phyloP scores from a whole-genome alignment of 2,329 filamentous ascomycete species.

The Pyrenophora tritici-repentis region DNA sequence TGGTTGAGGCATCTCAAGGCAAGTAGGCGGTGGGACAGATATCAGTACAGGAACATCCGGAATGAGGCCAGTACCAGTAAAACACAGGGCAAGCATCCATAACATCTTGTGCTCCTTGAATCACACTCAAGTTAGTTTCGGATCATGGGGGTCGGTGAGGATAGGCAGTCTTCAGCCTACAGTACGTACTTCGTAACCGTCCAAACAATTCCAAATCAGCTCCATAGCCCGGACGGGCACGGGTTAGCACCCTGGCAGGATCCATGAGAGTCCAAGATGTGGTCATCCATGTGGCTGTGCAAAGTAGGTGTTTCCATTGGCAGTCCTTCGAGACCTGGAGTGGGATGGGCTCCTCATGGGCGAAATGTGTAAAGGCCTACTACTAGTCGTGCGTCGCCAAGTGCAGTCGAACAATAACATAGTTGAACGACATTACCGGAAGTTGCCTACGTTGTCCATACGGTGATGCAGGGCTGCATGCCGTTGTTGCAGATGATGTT shows the following conservation, averaged over 20 bases:
- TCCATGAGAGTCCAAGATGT: not conserved
- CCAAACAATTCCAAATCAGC: conserved; percentile 26
- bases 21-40: conserved; percentile 1
- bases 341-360: not conserved
- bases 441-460: conserved; percentile 29
- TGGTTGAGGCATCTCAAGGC: not conserved
- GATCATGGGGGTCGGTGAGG: conserved; percentile 32
- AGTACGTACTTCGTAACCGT: conserved; percentile 43
- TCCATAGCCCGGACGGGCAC: conserved; percentile 9
- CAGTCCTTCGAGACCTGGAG: not conserved
- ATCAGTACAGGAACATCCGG: conserved; percentile 6
- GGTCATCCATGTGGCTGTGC: not conserved
- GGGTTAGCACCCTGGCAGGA: conserved; percentile 3
- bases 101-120: conserved; percentile 27
- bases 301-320: not conserved
- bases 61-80: conserved; percentile 10
- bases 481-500: conserved; percentile 17
- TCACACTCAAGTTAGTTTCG: conserved; percentile 41
- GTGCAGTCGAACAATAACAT: conserved; percentile 33
- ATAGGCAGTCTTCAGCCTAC: conserved; percentile 35
- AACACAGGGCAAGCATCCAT: conserved; percentile 21
- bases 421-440: conserved; percentile 33
- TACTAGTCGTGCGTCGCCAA: conserved; percentile 20
- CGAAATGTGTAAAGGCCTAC: conserved; percentile 14
- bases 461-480: conserved; percentile 21